These are phyloP conservation scores for Naganishia liquefaciens DNA, from an alignment of 1,284 basidiomycete species.

Conservation along the genomic window DNA sequence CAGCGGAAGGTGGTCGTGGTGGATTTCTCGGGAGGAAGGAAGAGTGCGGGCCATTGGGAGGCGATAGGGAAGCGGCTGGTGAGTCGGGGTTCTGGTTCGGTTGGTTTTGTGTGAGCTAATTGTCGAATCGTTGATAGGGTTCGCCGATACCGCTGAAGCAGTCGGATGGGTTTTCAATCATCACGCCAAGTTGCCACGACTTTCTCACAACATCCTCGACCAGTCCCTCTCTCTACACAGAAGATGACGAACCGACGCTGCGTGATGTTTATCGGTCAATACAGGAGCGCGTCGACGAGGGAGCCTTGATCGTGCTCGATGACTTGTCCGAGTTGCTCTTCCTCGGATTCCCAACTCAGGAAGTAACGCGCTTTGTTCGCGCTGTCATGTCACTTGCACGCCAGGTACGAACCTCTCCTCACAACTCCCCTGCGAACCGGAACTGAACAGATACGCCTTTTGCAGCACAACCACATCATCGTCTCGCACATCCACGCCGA, in stretches of 20 bases:
- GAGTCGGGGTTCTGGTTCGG: conserved; percentile 21
- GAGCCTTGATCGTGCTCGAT: conserved; percentile 15
- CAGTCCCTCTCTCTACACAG: not conserved
- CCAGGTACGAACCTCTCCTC: conserved; percentile 13
- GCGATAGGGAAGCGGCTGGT: conserved; percentile 47
- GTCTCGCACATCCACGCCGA: conserved; percentile 47
- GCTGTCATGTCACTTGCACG: conserved; percentile 4
- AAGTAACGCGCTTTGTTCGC: conserved; percentile 9
- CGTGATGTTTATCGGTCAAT: conserved; percentile 7
- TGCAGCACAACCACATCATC: conserved; percentile 33
- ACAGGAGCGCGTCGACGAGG: not conserved
- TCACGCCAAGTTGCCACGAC: conserved; percentile 10
- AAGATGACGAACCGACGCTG: conserved; percentile 19
- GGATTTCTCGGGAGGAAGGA: conserved; percentile 45
- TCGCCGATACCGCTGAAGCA: conserved; percentile 22
- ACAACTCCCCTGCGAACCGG: not conserved
- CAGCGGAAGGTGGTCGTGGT: conserved; percentile 33
- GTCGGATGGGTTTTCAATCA: conserved; percentile 8
- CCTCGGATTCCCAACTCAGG: conserved; percentile 11
- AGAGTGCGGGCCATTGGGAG: conserved; percentile 39
- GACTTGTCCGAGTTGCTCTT: conserved; percentile 21
- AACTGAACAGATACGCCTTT: not conserved
- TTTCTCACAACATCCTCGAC: not conserved
- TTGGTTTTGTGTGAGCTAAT: not conserved
- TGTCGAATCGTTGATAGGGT: not conserved